These are phyloP conservation scores for Wilhelminamyces savonicus DNA, from an alignment of 805 yeast species.

Conservation along the genomic window DNA sequence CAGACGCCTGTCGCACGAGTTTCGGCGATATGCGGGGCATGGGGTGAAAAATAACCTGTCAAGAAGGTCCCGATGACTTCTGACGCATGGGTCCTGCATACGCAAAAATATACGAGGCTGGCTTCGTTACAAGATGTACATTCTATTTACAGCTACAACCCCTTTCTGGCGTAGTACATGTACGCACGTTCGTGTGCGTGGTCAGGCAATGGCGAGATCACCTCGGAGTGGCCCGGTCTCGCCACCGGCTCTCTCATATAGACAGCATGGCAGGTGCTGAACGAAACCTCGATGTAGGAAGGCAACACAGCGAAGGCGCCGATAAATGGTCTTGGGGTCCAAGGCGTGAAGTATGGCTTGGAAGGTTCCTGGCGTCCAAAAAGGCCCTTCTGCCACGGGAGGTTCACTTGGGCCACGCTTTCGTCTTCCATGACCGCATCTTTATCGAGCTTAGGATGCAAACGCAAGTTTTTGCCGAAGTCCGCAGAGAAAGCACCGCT, in stretches of 20 bases:
- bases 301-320: constrained; percentile 92
- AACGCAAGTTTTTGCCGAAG: constrained; percentile 22
- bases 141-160: constrained; percentile 27
- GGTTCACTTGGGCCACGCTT: constrained; percentile 38
- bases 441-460: constrained; percentile 31
- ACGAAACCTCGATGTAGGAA: constrained; percentile 84
- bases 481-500: constrained; percentile 21
- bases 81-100: too few species aligned
- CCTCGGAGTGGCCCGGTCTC: constrained; percentile 94
- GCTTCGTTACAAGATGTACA: too few species aligned
- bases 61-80: too few species aligned
- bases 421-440: constrained; percentile 49
- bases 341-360: constrained; percentile 90
- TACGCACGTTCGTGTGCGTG: constrained; percentile 88
- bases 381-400: constrained; percentile 77
- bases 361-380: constrained; percentile 75
- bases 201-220: constrained; percentile 80
- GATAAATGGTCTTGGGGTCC: constrained; percentile 90
- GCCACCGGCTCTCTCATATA: constrained; percentile 96
- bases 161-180: constrained; percentile 84
- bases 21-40: constrained; percentile 30
- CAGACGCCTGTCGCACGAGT: constrained; percentile 20
- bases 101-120: too few species aligned
- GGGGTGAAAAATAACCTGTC: too few species aligned
- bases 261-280: constrained; percentile 92